Conservation (phyloP, 805 yeast species). For the Grigorovia jiainica region DNA sequence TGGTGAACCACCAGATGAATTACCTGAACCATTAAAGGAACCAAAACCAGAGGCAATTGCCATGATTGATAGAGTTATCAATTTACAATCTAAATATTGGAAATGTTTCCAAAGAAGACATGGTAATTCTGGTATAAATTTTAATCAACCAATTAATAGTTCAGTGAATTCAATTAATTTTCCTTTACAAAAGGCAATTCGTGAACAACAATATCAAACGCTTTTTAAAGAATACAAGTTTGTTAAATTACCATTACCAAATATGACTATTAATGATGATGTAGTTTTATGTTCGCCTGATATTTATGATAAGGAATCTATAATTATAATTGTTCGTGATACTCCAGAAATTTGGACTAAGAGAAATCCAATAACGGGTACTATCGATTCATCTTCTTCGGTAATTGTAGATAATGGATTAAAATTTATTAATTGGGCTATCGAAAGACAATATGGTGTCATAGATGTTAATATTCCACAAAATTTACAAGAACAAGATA, state of each 20-base stretch:
- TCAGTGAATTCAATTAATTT: conserved; percentile 33
- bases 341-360: conserved; percentile 91
- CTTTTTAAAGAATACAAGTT: conserved; percentile 48
- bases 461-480: conserved; percentile 79
- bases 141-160: conserved; percentile 27
- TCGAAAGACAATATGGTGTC: conserved; percentile 55
- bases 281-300: conserved; percentile 48
- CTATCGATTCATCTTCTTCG: conserved; percentile 62
- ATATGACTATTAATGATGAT: conserved; percentile 28
- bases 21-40: conserved; percentile 38
- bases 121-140: conserved; percentile 39
- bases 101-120: conserved; percentile 57
- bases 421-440: conserved; percentile 61
- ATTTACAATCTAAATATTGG: conserved; percentile 82
- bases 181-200: conserved; percentile 61
- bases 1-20: conserved; percentile 90
- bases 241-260: conserved; percentile 55
- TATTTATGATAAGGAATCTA: conserved; percentile 55
- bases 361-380: conserved; percentile 69
- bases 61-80: conserved; percentile 71
- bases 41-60: conserved; percentile 74
- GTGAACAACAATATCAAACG: conserved; percentile 57
- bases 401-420: conserved; percentile 67
- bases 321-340: conserved; percentile 73
- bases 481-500: conserved; percentile 34